Conservation (phyloP, 768 basidiomycete genomes). For the Lepiota brunneoincarnata region DNA sequence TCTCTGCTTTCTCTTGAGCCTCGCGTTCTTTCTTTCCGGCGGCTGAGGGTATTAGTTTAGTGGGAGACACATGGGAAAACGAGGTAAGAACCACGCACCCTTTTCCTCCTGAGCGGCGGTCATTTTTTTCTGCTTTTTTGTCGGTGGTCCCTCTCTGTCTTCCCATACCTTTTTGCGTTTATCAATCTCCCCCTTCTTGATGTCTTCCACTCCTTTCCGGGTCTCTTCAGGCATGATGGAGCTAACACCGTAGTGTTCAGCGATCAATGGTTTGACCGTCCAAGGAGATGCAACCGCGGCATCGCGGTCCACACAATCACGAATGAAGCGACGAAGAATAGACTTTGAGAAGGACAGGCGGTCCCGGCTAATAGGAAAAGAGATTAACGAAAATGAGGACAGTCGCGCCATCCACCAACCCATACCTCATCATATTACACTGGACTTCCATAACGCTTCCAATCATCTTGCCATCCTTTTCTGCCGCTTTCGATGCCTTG, state of each 20-base stretch:
- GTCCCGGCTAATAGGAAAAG: conserved; percentile 68
- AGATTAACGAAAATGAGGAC: conserved; percentile 7
- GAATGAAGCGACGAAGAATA: conserved; percentile 92
- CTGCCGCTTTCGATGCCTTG: conserved; percentile 48
- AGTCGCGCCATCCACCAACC: conserved; percentile 15
- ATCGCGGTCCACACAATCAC: conserved; percentile 93
- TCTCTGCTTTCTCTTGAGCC: conserved; percentile 66
- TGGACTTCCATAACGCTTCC: conserved; percentile 84
- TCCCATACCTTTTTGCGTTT: conserved; percentile 92
- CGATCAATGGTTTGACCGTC: conserved; percentile 87
- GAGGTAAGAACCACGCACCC: conserved; percentile 38
- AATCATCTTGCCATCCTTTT: conserved; percentile 58
- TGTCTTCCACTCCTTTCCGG: conserved; percentile 70
- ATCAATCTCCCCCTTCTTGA: conserved; percentile 87
- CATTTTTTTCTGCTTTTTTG: conserved; percentile 81
- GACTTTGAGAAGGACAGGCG: conserved; percentile 95
- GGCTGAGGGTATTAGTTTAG: conserved; percentile 23
- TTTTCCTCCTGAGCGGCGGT: conserved; percentile 72
- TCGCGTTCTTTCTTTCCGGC: conserved; percentile 71
- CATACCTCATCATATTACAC: conserved; percentile 74
- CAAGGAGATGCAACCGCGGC: conserved; percentile 92
- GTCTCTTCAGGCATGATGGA: conserved; percentile 85
- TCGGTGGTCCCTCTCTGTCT: conserved; percentile 79
- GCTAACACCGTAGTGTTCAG: conserved; percentile 80
- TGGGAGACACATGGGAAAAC: conserved; percentile 12